Base-by-base conservation (phyloP, 352 stramenopile genomes). In the Globisporangium solare region DNA sequence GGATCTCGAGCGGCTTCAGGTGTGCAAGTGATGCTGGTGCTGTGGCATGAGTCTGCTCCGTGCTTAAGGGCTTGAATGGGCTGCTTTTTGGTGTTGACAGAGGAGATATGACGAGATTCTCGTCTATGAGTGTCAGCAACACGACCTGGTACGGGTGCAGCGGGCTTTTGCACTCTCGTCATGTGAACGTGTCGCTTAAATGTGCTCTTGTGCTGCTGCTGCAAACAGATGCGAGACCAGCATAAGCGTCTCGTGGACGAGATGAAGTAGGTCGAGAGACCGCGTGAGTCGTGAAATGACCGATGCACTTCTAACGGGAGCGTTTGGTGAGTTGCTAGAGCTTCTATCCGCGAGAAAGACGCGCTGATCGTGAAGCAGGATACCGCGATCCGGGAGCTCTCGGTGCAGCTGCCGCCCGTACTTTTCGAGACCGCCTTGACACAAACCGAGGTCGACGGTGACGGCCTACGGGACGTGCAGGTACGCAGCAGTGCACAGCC, bases 391-490 rank as follows among this genome's bases (percentile, higher is more conserved):
- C 76, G 57, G 10, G 66, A 82, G 37, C 54, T 89, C 13, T 68
- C 67, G 2, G 63, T 75, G 51, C 66, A 75, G n/a, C 50, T 40
- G 20, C 62, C 21, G 20, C 64, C 45, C 10, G 27, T 62, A 1
- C 42, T 61, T 1, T 55, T 61, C 6, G 54, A 61, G 4, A 70
- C 58, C 0, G 56, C 46, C 10, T 71, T 64, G 0, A 78, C 75
- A 2, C 79, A 89, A 60, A 89, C 79, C 0, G 62, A 77, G 57
- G 75, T 88, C n/a, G 68, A 86, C 39, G 79, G 88, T 50, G 79
- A 92, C 56, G 82, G 82, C 3, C 65, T 89, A 14, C 89, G 82
- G 82, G 79, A 89, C 51, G 63, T 69, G 20, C 71, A 85, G 65
- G 76, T 83, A 41, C 18, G 22, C 27, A 8, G 10, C 27, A 35